Conservation (phyloP, 1,139 yeast species). For the Hemisphaericaspora xylanilytica region DNA sequence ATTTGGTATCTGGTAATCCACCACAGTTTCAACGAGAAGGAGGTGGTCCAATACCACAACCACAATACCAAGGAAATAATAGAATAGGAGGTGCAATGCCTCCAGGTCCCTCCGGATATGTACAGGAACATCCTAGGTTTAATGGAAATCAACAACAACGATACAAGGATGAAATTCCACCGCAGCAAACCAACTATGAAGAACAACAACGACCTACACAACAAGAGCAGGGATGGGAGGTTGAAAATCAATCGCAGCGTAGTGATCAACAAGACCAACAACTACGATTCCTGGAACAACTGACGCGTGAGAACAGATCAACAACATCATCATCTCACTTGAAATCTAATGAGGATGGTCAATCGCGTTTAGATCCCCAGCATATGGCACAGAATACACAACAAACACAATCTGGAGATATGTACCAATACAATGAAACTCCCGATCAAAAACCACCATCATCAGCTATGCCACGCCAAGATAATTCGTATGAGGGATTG, state of each 20-base stretch:
- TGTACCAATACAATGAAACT: not conserved
- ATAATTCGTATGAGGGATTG: not conserved
- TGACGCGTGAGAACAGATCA: too few relatives aligned
- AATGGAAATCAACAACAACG: not conserved
- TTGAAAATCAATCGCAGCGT: not conserved
- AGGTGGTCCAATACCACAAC: conserved; percentile 1
- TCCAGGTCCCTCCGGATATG: not conserved
- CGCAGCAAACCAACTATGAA: not conserved
- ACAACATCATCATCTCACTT: too few relatives aligned
- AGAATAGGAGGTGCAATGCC: not conserved
- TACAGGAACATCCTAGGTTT: not conserved
- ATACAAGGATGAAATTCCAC: not conserved
- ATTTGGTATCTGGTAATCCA: conserved; percentile 12
- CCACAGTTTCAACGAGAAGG: conserved; percentile 4
- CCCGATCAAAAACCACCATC: not conserved
- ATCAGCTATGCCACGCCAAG: not conserved
- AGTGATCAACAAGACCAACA: not conserved
- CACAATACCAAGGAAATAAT: conserved; percentile 8
- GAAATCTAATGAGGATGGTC: too few relatives aligned
- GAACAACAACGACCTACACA: not conserved
- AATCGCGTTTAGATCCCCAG: conserved; percentile 4
- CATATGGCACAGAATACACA: not conserved
- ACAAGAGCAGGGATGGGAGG: too few relatives aligned
- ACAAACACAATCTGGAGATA: not conserved
- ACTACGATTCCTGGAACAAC: not conserved